A percentile compares a stretch with the other conserved stretches of the same genome.
phyloP scores from a whole-genome alignment of 441 rosid species.

The Adansonia grandidieri region DNA sequence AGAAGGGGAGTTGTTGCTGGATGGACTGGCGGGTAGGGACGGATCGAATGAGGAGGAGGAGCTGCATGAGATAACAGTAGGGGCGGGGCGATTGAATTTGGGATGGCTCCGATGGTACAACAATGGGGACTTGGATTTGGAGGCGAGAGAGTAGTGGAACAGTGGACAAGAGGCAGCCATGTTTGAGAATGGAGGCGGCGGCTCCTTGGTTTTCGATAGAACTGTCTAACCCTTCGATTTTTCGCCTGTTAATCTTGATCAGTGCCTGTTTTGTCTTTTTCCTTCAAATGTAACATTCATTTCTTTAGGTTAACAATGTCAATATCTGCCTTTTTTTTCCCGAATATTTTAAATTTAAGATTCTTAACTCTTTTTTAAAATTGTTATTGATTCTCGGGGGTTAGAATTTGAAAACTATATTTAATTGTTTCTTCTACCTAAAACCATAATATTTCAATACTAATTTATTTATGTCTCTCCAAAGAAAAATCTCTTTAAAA shows the following conservation, averaged over 20 bases:
- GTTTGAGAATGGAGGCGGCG: slow-evolving; percentile 7
- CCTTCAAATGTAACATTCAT: background rate
- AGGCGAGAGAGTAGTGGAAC: slow-evolving; percentile 4
- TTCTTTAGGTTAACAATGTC: background rate
- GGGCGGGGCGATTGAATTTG: slow-evolving; percentile 18
- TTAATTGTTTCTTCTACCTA: background rate
- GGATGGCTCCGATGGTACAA: slow-evolving; percentile 34
- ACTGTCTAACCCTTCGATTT: background rate
- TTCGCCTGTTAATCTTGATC: background rate
- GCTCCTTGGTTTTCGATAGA: background rate
- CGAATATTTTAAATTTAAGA: too few species aligned
- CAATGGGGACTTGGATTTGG: slow-evolving; percentile 23
- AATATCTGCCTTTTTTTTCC: background rate
- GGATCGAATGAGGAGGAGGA: slow-evolving; percentile 40
- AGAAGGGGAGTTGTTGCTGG: slow-evolving; percentile 30
- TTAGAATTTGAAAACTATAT: background rate
- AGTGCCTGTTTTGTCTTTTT: background rate
- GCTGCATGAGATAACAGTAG: slow-evolving; percentile 45
- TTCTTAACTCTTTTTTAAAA: too few species aligned
- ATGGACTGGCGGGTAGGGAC: slow-evolving; percentile 27
- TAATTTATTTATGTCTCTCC: too few species aligned
- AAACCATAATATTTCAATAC: background rate
- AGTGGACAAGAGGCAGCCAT: background rate
- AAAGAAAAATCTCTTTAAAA: too few species aligned
- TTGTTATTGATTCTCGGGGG: background rate